Base-by-base conservation (phyloP, 1,139 yeast species). In the Neolecta irregularis region DNA sequence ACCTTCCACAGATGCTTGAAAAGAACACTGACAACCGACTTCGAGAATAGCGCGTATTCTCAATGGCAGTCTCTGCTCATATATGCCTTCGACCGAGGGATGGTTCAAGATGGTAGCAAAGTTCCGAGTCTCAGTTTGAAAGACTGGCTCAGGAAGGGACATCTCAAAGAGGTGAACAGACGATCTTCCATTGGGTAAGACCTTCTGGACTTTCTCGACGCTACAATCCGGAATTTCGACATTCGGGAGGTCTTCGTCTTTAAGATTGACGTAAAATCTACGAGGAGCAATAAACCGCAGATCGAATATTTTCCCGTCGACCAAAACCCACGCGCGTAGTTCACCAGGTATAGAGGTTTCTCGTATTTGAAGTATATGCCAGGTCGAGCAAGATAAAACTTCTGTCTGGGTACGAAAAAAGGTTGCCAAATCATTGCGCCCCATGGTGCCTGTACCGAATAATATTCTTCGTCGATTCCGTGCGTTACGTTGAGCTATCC, bases 321-420 rank as follows among this genome's bases (percentile, higher is more conserved):
- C 72, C 44, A 70, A 54, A 2, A 75, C 81, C 51, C 65, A 70
- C 0, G 79, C 94, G 40, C 73, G 74, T 29, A 85, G 61, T 37
- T 71, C 76, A 6, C 95, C 98, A 0, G 83, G 77, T 15, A 41
- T 36, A 15, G 59, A 50, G 0, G 74, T 69, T 3, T 61, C 53
- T 40, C 69, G 67, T 48, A 80, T 73, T 48, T 83, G 88, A 34
- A 88, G 57, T 33, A 88, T 65, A 44, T 83, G 83, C 96, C 98
- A 88, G 29, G 74, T 67, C 0, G 78, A 61, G 4, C 74, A 77
- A 7, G 80, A 79, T 48, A 50, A 52, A 15, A 60, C 64, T 49
- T 77, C 93, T 0, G 93, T 92, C 49, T 79, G 92, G 40, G 69
- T 68, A 41, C 78, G 67, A 34, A 83, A 62, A 59, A 81, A 64